Percentiles rank a stretch among this genome's conserved stretches.
Conservation (phyloP, 345 rosid genomes). For the Citrus inodora region DNA sequence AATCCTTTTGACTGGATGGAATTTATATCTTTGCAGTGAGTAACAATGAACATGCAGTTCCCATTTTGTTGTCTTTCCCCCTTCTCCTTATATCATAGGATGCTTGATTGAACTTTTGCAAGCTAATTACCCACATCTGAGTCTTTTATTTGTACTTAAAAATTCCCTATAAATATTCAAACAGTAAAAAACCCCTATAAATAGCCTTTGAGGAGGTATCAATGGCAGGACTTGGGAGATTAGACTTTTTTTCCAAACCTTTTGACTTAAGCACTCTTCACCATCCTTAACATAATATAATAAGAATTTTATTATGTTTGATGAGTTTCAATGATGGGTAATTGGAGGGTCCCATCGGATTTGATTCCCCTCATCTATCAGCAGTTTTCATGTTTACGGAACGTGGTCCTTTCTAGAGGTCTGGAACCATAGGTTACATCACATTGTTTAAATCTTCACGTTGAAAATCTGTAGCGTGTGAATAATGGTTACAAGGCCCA, state of each 20-base stretch:
- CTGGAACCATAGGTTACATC: background rate
- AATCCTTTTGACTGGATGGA: constrained; percentile 99
- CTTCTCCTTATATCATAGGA: background rate
- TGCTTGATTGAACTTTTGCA: background rate
- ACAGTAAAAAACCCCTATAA: background rate
- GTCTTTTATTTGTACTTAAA: background rate
- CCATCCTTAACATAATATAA: background rate
- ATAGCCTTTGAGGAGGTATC: background rate
- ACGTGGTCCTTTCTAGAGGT: background rate
- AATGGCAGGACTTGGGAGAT: background rate
- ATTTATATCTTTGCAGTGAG: constrained; percentile 90
- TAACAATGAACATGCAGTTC: background rate
- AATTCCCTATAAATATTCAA: background rate
- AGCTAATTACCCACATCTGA: background rate
- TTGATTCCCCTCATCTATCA: background rate
- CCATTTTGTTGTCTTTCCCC: background rate
- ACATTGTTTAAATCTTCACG: background rate
- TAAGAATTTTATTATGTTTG: background rate
- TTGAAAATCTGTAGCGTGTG: background rate
- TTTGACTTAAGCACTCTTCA: constrained; percentile 1
- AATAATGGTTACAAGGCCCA: background rate
- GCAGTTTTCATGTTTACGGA: background rate
- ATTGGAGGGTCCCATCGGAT: background rate
- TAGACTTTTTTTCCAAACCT: background rate
- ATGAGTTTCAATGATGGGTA: background rate